Base-by-base conservation (phyloP, 441 rosid species). In the Raphanus hybrid region DNA sequence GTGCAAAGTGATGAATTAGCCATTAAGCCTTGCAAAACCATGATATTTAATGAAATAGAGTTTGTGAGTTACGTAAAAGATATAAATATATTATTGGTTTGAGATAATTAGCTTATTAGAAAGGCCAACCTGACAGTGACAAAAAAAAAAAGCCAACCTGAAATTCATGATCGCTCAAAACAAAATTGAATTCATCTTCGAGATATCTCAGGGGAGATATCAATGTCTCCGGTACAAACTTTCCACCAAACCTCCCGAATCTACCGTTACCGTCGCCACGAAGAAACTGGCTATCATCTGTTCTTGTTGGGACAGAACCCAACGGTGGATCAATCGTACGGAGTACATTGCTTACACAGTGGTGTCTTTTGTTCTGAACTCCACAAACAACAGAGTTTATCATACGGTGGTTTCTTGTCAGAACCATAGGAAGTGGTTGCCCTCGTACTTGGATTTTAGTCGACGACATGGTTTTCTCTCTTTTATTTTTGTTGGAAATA, bases 231-330 rank as follows among this genome's bases (percentile, higher is more conserved):
- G 96, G 92, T 66, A 91, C 98, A 80, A 58, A 93, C 77, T 83
- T 88, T 63, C 98, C 97, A 43, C 98, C 97, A 74, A 87, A 91
- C 77, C 67, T 86, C 11, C 94, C 98, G 29, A 86, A 92, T 75
- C 78, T 85, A 64, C 88, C 98, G 0, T 68, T 64, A 18, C 4
- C 32, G 55, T 37, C 12, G 26, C 26, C 29, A 61, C 37, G 2
- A 63, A 57, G n/a, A 55, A 50, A 62, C 66, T 5, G 69, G 9
- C 45, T 67, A 69, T 67, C 45, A 18, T 48, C 50, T 48, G 81
- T 50, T 72, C 26, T 78, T 78, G 39, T 62, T 54, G 75, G 78
- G 45, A 73, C 45, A 72, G 3, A 59, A 48, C 6, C 64, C 64
- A 66, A 60, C 15, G 69, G 8, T 6, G 39, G 59, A 64, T 48